phyloP scores from a whole-genome alignment of 305 asterid genomes.

The Ajuga reptans region DNA sequence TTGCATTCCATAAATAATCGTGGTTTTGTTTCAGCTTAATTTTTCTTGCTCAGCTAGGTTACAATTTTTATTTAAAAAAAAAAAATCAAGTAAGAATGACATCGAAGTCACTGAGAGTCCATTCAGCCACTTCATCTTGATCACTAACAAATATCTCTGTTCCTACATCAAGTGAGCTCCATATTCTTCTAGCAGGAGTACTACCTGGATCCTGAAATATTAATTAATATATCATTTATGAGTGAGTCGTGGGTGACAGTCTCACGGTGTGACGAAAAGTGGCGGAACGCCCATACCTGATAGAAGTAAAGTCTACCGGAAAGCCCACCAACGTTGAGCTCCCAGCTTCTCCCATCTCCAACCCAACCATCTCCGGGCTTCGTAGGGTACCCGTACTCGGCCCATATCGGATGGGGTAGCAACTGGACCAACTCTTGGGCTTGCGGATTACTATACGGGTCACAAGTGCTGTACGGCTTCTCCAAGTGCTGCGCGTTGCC shows the following conservation, averaged over 20 bases:
- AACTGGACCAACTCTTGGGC: constrained; percentile 68
- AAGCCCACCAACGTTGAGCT: constrained; percentile 65
- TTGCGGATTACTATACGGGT: constrained; percentile 73
- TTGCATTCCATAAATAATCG: not conserved
- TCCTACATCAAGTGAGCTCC: constrained; percentile 78
- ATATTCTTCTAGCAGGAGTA: constrained; percentile 55
- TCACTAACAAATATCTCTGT: constrained; percentile 71
- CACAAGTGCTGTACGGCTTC: constrained; percentile 51
- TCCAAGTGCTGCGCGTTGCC: constrained; percentile 64
- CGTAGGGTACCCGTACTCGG: constrained; percentile 59
- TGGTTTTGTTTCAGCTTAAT: not conserved
- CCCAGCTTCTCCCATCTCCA: constrained; percentile 55
- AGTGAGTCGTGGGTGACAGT: too few species aligned
- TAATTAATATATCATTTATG: not conserved
- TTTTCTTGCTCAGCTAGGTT: not conserved
- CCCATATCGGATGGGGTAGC: constrained; percentile 75
- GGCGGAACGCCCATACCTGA: constrained; percentile 32
- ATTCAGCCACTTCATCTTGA: constrained; percentile 64
- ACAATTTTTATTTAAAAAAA: not conserved
- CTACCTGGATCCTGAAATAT: constrained; percentile 56
- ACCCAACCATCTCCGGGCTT: constrained; percentile 66
- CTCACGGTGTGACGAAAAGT: too few species aligned
- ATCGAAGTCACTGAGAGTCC: constrained; percentile 67
- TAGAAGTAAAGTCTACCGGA: constrained; percentile 68
- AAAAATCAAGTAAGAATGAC: constrained; percentile 39